Evolutionary conservation across 2,329 filamentous ascomycete genomes (phyloP).

Genomic region (Colletotrichum limetticola): DNA sequence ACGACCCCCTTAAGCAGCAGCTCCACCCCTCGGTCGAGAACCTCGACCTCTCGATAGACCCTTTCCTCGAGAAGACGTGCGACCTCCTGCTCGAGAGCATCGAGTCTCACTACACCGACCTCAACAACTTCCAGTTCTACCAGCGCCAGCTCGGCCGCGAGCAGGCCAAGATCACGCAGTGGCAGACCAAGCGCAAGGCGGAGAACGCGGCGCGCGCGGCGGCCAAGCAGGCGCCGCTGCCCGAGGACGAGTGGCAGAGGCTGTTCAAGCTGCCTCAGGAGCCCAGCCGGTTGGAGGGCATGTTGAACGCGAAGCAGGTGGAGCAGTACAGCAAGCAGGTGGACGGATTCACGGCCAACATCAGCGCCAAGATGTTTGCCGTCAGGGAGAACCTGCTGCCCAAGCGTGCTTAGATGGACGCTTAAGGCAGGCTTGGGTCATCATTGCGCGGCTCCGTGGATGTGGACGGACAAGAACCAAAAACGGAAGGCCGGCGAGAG

Average conservation of each 20-base stretch:
- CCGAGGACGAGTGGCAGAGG: conserved; percentile 98
- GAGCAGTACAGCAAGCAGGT: conserved; percentile 98
- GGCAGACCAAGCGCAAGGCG: conserved; percentile 96
- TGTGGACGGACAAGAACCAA: conserved; percentile 3
- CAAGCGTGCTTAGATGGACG: conserved; percentile 50
- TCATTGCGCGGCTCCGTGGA: neutral
- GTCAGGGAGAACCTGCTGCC: conserved; percentile 78
- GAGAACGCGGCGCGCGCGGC: conserved; percentile 89
- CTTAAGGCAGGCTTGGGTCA: conserved; percentile 2
- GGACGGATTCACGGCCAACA: conserved; percentile 91
- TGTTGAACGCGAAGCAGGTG: conserved; percentile 95
- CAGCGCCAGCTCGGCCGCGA: conserved; percentile 93
- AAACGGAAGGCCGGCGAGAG: neutral
- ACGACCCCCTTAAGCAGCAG: conserved; percentile 70
- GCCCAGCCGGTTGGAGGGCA: conserved; percentile 90
- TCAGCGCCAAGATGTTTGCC: conserved; percentile 98
- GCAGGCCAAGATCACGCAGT: conserved; percentile 95
- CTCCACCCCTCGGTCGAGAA: conserved; percentile 90
- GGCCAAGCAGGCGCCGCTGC: conserved; percentile 88
- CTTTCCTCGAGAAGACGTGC: conserved; percentile 98
- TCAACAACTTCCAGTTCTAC: conserved; percentile 99
- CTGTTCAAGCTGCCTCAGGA: conserved; percentile 98
- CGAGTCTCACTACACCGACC: conserved; percentile 96
- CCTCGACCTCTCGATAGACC: conserved; percentile 93
- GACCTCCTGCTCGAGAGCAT: conserved; percentile 96